Base-by-base conservation (phyloP, 495 filamentous ascomycete species). In the Neurospora africana region DNA sequence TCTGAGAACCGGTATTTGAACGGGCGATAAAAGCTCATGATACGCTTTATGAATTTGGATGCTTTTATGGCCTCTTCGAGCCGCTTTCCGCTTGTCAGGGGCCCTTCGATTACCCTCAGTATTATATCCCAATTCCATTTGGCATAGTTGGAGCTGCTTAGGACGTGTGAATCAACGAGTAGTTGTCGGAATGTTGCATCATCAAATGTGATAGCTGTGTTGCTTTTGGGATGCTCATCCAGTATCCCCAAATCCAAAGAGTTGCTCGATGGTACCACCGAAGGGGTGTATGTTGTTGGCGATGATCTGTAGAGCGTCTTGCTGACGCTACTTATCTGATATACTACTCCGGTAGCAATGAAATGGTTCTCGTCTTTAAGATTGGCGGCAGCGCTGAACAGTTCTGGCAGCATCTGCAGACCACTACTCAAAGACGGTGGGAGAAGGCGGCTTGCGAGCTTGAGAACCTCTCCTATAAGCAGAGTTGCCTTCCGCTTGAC, bases 61-160 rank as follows among this genome's bases (percentile, higher is more conserved):
- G 89, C 92, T 79, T 95, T 96, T 78, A 98, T 93, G 4, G 95
- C 94, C 79, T 99, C 96, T 75, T 97, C 93, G 11, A 98, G 86
- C 53, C 95, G 87, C 79, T 97, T 97, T 7, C 93, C 88, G 75
- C 95, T 97, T n/a, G 91, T 89, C 43, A 99, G 80, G 5, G 95
- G 95, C 0, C 96, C 96, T 78, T 99, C 96, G 61, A 99, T 94
- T 40, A 98, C 89, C 75, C 90, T 89, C 71, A 92, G 87, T 53
- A 99, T 92, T 35, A 96, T 83, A 74, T 97, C 92, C 95, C 95
- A 99, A 75, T 95, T 93, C 95, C 95, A 99, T 77, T 99, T 99
- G 23, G 88, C 83, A 78, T 89, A 96, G 72, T 96, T 97, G 68
- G 91, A 91, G 43, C 91, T 92, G 69, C 88, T 91, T 68, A 98